A percentile compares a stretch with the other conserved stretches of the same genome.
These are phyloP conservation scores for Sporothrix dimorphospora DNA, from an alignment of 2,329 filamentous ascomycete genomes.

Conservation along the genomic window DNA sequence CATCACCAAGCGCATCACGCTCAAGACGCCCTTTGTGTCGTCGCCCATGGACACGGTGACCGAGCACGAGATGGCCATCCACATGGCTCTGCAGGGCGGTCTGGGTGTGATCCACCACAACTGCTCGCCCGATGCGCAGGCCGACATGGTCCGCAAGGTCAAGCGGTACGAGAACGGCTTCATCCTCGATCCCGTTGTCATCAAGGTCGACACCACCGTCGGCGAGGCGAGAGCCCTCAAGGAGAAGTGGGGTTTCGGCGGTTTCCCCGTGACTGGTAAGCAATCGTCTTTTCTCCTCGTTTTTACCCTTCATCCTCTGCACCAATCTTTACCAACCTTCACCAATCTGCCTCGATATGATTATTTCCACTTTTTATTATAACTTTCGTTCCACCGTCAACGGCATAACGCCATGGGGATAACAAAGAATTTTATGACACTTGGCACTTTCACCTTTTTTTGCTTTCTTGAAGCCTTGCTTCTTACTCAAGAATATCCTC, in stretches of 20 bases:
- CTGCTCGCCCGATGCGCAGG: conserved; percentile 95
- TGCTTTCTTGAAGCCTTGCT: conserved; percentile 14
- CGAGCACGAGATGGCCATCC: conserved; percentile 98
- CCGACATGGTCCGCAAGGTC: conserved; percentile 98
- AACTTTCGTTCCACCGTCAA: conserved; percentile 99
- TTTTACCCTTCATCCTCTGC: conserved; percentile 39
- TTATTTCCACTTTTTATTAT: conserved; percentile 74
- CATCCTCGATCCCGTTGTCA: conserved; percentile 93
- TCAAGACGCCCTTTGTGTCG: conserved; percentile 96
- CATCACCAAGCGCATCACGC: conserved; percentile 89
- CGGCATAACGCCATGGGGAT: conserved; percentile 88
- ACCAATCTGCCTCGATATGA: conserved; percentile 56
- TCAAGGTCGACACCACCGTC: conserved; percentile 84
- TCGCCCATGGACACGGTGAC: conserved; percentile 99
- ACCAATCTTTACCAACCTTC: too few relatives aligned
- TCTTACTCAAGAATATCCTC: conserved; percentile 25
- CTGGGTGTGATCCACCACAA: conserved; percentile 98
- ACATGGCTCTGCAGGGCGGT: conserved; percentile 87
- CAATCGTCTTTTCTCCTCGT: conserved; percentile 37
- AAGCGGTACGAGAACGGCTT: conserved; percentile 99
- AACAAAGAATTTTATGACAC: conserved; percentile 46
- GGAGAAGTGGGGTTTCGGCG: conserved; percentile 98
- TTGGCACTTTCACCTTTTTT: conserved; percentile 24
- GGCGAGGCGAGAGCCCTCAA: conserved; percentile 90
- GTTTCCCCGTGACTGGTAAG: conserved; percentile 98